phyloP scores from a whole-genome alignment of 176 grass and related monocot species.

The Bonia amplexicaulis region DNA sequence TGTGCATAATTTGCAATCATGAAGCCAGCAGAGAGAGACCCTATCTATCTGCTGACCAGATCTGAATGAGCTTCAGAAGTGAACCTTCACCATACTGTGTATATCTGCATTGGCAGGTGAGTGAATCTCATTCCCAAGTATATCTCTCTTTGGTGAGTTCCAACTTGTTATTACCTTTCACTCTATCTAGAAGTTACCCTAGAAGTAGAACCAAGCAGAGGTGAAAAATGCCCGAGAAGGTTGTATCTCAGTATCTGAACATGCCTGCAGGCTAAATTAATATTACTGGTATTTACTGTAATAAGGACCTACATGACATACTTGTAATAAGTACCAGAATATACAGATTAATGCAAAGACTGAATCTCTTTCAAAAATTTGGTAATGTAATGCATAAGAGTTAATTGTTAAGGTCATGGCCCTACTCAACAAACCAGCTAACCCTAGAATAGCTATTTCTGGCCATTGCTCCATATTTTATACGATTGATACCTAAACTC shows the following conservation, averaged over 20 bases:
- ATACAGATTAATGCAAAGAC: not conserved
- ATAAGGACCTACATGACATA: not conserved
- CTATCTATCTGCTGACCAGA: conserved; percentile 6
- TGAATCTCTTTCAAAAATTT: not conserved
- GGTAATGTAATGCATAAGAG: not conserved
- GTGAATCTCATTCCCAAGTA: conserved; percentile 5
- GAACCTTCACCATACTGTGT: conserved; percentile 20
- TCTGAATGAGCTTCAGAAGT: conserved; percentile 17
- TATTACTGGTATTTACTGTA: not conserved
- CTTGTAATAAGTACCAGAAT: not conserved
- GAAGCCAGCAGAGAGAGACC: not conserved
- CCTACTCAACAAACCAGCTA: not conserved
- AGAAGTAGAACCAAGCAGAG: not conserved
- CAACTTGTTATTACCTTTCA: not conserved
- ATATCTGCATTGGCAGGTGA: conserved; percentile 17
- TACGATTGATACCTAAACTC: conserved; percentile 9
- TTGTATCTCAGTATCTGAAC: not conserved
- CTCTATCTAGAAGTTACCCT: conserved; percentile 5
- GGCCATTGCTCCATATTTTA: conserved; percentile 20
- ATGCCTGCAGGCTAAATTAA: conserved; percentile 22
- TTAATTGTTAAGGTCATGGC: not conserved
- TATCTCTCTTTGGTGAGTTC: not conserved
- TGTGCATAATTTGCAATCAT: conserved; percentile 40
- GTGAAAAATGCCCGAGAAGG: not conserved
- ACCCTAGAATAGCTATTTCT: conserved; percentile 24